Conservation (phyloP, 1,284 basidiomycete genomes). For the Athelia sp. region DNA sequence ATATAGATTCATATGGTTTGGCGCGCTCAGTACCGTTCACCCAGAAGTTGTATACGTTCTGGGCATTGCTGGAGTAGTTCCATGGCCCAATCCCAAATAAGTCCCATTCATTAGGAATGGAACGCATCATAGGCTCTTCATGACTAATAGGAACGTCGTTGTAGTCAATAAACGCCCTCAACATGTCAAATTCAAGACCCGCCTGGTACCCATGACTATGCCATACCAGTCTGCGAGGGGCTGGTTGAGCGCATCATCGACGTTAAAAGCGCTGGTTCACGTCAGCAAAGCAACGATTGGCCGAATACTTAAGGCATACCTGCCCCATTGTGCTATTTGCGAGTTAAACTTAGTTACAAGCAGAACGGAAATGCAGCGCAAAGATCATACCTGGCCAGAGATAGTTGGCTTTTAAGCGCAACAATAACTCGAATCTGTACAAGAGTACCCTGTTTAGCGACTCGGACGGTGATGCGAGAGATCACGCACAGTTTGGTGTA, state of each 20-base stretch:
- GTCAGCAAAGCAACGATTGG: too few species aligned
- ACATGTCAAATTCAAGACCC: slow-evolving; percentile 13
- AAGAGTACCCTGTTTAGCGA: background rate
- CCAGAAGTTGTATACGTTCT: slow-evolving; percentile 57
- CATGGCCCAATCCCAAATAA: slow-evolving; percentile 51
- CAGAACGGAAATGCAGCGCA: background rate
- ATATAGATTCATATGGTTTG: slow-evolving; percentile 53
- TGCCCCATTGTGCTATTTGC: slow-evolving; percentile 38
- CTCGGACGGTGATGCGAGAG: slow-evolving; percentile 1
- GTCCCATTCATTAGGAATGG: slow-evolving; percentile 56
- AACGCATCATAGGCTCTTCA: slow-evolving; percentile 64
- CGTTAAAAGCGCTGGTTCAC: slow-evolving; percentile 46
- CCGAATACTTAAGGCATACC: slow-evolving; percentile 16
- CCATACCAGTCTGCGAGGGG: slow-evolving; percentile 62
- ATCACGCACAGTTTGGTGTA: slow-evolving; percentile 50
- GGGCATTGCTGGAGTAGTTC: slow-evolving; percentile 53
- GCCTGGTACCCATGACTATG: slow-evolving; percentile 66
- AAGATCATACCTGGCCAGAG: slow-evolving; percentile 53
- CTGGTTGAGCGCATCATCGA: slow-evolving; percentile 65
- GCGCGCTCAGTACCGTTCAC: slow-evolving; percentile 51
- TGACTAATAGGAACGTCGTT: slow-evolving; percentile 32
- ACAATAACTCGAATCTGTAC: slow-evolving; percentile 56
- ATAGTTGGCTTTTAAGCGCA: slow-evolving; percentile 68
- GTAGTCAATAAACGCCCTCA: background rate
- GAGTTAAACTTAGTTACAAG: background rate